phyloP scores from a whole-genome alignment of 441 rosid genomes.

The Flueggea neowawraea region DNA sequence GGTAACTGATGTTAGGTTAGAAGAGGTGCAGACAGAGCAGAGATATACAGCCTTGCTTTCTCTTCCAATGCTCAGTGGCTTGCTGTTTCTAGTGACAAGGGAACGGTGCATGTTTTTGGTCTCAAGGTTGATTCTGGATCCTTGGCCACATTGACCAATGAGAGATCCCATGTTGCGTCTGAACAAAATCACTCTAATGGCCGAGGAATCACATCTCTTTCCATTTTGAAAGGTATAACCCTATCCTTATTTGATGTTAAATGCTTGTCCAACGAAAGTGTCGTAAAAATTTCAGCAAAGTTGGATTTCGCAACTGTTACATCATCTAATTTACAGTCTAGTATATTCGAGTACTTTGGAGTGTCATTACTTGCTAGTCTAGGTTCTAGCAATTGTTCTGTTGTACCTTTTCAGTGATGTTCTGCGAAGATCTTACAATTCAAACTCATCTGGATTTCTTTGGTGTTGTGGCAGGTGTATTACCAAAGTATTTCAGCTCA shows the following conservation, averaged over 20 bases:
- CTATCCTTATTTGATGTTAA: too few relatives aligned
- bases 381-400: too few relatives aligned
- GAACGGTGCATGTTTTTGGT: slow-evolving; percentile 76
- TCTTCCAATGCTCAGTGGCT: slow-evolving; percentile 64
- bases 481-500: slow-evolving; percentile 61
- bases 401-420: too few relatives aligned
- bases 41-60: slow-evolving; percentile 73
- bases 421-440: too few relatives aligned
- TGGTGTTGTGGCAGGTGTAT: slow-evolving; percentile 30
- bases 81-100: slow-evolving; percentile 80
- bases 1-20: slow-evolving; percentile 40
- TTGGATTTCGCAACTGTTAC: too few relatives aligned
- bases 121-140: slow-evolving; percentile 51
- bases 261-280: too few relatives aligned
- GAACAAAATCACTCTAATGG: slow-evolving; percentile 26
- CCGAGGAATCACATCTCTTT: slow-evolving; percentile 50
- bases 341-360: too few relatives aligned
- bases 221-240: slow-evolving; percentile 60
- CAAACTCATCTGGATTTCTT: too few relatives aligned
- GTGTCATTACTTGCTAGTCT: background rate
- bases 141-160: slow-evolving; percentile 14
- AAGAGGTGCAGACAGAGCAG: slow-evolving; percentile 82
- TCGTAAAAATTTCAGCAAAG: too few relatives aligned
- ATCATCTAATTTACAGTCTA: too few relatives aligned
- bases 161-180: slow-evolving; percentile 31